Percentiles rank a stretch among this genome's conserved stretches.
Evolutionary conservation across 208 protist species (phyloP).

Genomic region (Naegleria fowleri): DNA sequence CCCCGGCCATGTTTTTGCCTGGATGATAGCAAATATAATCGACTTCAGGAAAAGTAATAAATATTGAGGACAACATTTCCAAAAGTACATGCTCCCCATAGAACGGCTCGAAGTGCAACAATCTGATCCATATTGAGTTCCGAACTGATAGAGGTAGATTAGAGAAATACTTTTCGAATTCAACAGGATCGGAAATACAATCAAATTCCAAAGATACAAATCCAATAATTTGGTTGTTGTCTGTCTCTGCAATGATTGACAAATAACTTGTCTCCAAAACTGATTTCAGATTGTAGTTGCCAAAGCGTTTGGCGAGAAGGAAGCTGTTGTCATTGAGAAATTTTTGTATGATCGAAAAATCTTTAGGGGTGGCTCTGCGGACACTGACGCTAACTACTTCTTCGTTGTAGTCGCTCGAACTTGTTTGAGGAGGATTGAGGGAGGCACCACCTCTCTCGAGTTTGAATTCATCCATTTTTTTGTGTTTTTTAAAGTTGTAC

Average conservation of each 20-base stretch:
- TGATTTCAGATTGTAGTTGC: constrained; percentile 4
- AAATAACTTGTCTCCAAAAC: background rate
- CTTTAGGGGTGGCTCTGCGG: background rate
- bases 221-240: background rate
- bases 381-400: background rate
- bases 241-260: background rate
- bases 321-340: background rate
- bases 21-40: constrained; percentile 3
- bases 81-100: background rate
- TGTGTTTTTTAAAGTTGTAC: background rate
- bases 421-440: too few relatives aligned
- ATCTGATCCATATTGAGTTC: background rate
- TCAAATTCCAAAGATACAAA: constrained; percentile 3
- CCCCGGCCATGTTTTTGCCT: background rate
- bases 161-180: background rate
- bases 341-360: background rate
- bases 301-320: background rate
- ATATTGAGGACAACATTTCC: background rate
- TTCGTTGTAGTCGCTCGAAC: background rate
- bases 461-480: constrained; percentile 1
- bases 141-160: background rate
- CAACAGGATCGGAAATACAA: background rate
- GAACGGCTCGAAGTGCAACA: background rate
- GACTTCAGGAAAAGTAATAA: constrained; percentile 7
- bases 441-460: background rate